phyloP scores from a whole-genome alignment of 768 basidiomycete species.

The Naganishia vishniacii region DNA sequence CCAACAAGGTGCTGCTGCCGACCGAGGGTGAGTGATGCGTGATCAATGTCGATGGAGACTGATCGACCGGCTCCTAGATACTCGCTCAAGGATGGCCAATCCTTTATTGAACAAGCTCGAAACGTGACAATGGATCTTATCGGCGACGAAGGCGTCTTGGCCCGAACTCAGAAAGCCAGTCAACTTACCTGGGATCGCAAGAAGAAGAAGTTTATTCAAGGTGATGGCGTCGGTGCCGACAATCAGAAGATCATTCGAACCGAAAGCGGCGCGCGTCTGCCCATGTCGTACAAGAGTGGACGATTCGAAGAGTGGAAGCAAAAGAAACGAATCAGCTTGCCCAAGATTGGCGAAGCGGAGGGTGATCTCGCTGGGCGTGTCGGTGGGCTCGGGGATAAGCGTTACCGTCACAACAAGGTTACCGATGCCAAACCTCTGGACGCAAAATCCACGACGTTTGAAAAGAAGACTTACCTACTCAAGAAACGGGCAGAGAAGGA shows the following conservation, averaged over 20 bases:
- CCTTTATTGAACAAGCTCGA: slow-evolving; percentile 77
- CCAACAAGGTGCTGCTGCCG: slow-evolving; percentile 76
- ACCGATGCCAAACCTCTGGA: slow-evolving; percentile 68
- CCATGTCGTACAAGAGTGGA: slow-evolving; percentile 86
- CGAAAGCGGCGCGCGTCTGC: slow-evolving; percentile 83
- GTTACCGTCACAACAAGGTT: slow-evolving; percentile 67
- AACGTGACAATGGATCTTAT: slow-evolving; percentile 74
- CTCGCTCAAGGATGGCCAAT: slow-evolving; percentile 76
- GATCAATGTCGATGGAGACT: neutral
- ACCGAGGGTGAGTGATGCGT: slow-evolving; percentile 67
- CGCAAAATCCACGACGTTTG: slow-evolving; percentile 65
- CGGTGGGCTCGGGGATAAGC: slow-evolving; percentile 54
- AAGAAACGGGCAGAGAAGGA: slow-evolving; percentile 57
- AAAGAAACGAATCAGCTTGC: slow-evolving; percentile 66
- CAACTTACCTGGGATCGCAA: slow-evolving; percentile 87
- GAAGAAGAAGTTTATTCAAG: slow-evolving; percentile 87
- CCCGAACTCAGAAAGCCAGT: slow-evolving; percentile 53
- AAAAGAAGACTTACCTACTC: slow-evolving; percentile 62
- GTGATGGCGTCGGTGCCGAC: slow-evolving; percentile 77
- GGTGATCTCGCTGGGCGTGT: slow-evolving; percentile 48
- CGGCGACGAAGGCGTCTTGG: slow-evolving; percentile 65
- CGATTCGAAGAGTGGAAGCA: slow-evolving; percentile 92
- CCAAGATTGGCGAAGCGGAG: slow-evolving; percentile 77
- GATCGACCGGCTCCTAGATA: slow-evolving; percentile 55
- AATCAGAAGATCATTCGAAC: slow-evolving; percentile 90